Percentiles rank a stretch among this genome's conserved stretches.
Conservation (phyloP, 352 stramenopile genomes). For the Pythium oligandrum region DNA sequence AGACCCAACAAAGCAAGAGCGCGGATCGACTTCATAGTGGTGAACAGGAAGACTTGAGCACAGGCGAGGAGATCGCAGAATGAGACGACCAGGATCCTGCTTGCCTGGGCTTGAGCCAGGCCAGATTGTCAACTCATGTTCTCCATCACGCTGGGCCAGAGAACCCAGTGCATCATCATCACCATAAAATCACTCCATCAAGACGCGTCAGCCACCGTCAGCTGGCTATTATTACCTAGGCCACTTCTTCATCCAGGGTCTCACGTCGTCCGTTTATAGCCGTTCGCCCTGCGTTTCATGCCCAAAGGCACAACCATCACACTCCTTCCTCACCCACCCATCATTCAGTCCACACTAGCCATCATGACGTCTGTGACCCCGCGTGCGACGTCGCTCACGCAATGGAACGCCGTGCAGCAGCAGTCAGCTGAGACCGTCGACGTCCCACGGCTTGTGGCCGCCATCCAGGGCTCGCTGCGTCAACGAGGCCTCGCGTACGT, state of each 20-base stretch:
- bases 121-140: too few relatives aligned
- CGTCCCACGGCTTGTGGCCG: conserved; percentile 32
- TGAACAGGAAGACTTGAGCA: background rate
- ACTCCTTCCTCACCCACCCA: too few relatives aligned
- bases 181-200: too few relatives aligned
- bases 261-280: too few relatives aligned
- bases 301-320: too few relatives aligned
- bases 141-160: too few relatives aligned
- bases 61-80: conserved; percentile 6
- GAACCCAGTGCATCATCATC: too few relatives aligned
- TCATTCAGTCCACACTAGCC: background rate
- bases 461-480: conserved; percentile 33
- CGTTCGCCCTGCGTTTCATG: too few relatives aligned
- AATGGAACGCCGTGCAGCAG: conserved; percentile 71
- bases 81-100: background rate
- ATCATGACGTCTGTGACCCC: conserved; percentile 21
- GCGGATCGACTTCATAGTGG: conserved; percentile 6
- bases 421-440: conserved; percentile 62
- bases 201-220: too few relatives aligned
- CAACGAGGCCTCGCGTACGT: conserved; percentile 46
- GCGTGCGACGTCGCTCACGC: conserved; percentile 46
- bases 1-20: background rate
- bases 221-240: too few relatives aligned
- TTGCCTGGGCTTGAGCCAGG: too few relatives aligned
- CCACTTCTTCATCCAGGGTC: too few relatives aligned